Conservation (phyloP, 345 rosid genomes). For the Eucalyptus curtisii region DNA sequence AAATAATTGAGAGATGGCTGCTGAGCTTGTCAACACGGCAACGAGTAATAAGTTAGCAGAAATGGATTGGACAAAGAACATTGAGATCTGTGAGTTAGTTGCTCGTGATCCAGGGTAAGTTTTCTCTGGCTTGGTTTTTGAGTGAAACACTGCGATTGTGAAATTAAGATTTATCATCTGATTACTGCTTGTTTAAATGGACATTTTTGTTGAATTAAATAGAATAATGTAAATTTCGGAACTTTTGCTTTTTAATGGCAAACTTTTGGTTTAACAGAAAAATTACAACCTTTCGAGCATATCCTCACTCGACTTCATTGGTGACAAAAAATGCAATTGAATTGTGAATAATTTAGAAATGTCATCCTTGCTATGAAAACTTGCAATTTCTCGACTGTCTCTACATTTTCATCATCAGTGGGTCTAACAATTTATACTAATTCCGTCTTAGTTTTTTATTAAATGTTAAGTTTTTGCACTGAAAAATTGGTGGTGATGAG, state of each 20-base stretch:
- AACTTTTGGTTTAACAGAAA: neutral
- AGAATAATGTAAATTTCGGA: neutral
- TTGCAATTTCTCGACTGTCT: neutral
- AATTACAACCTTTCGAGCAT: neutral
- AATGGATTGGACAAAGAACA: slow-evolving; percentile 84
- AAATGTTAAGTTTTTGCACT: neutral
- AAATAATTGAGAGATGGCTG: slow-evolving; percentile 39
- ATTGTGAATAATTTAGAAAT: neutral
- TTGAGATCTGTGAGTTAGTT: slow-evolving; percentile 84
- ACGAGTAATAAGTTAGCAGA: slow-evolving; percentile 80
- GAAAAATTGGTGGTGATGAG: neutral
- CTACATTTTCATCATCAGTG: neutral
- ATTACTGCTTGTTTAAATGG: neutral
- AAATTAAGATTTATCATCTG: neutral
- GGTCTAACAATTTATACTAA: neutral
- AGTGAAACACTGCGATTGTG: neutral
- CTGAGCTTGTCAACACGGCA: slow-evolving; percentile 81
- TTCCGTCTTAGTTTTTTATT: neutral
- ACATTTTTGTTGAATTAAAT: neutral
- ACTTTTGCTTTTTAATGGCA: neutral
- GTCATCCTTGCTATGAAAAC: neutral
- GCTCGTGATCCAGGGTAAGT: slow-evolving; percentile 66
- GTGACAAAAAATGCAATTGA: neutral
- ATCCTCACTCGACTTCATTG: neutral
- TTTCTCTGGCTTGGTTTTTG: neutral